These are phyloP conservation scores for Tolypocladium nubicola DNA, from an alignment of 2,329 filamentous ascomycete species.

Conservation along the genomic window DNA sequence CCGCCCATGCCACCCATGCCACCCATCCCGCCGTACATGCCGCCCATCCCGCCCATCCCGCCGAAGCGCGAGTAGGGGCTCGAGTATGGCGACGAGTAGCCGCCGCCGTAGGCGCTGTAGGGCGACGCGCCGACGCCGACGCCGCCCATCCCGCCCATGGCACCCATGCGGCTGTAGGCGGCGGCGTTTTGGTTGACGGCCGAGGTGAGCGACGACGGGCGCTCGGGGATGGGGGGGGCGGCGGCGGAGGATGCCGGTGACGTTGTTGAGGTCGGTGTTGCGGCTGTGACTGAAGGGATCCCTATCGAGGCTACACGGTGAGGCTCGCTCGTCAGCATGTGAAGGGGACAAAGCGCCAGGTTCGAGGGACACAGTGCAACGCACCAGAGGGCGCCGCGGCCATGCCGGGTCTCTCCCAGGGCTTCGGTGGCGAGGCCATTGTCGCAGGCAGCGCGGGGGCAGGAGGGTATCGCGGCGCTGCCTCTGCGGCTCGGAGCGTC, in stretches of 20 bases:
- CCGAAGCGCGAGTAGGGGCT: slow-evolving; percentile 38
- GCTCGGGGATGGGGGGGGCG: slow-evolving; percentile 65
- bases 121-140: slow-evolving; percentile 37
- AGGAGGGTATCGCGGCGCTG: background rate
- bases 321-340: slow-evolving; percentile 11
- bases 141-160: slow-evolving; percentile 12
- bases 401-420: slow-evolving; percentile 79
- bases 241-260: slow-evolving; percentile 31
- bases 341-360: slow-evolving; percentile 8
- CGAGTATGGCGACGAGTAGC: slow-evolving; percentile 28
- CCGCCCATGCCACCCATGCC: slow-evolving; percentile 26
- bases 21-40: slow-evolving; percentile 27
- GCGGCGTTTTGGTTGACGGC: slow-evolving; percentile 83
- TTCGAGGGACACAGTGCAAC: slow-evolving; percentile 12
- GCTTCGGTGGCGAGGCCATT: slow-evolving; percentile 85
- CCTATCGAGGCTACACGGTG: slow-evolving; percentile 11
- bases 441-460: background rate
- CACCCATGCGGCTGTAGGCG: slow-evolving; percentile 53
- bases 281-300: slow-evolving; percentile 22
- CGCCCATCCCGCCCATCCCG: slow-evolving; percentile 22
- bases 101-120: slow-evolving; percentile 30
- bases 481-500: background rate
- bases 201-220: slow-evolving; percentile 66
- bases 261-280: slow-evolving; percentile 29
- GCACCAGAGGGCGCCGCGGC: slow-evolving; percentile 34